Conservation (phyloP, 768 basidiomycete species). For the Hygrocybe coccinea region DNA sequence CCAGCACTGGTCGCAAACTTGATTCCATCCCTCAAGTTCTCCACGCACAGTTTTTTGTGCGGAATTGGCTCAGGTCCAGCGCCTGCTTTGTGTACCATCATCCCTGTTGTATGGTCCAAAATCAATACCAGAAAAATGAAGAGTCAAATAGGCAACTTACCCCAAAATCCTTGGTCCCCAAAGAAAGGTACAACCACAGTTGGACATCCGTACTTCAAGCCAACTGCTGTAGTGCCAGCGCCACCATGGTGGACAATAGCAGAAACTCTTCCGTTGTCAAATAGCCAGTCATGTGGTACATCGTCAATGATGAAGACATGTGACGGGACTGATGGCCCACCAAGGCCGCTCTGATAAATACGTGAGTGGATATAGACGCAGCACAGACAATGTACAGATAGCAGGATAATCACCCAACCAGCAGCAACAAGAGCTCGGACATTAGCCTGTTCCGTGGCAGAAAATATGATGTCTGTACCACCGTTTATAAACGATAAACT, state of each 20-base stretch:
- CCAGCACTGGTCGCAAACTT: slow-evolving; percentile 41
- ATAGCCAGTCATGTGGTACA: slow-evolving; percentile 68
- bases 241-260: slow-evolving; percentile 64
- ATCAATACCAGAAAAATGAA: slow-evolving; percentile 22
- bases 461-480: slow-evolving; percentile 48
- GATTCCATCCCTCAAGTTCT: slow-evolving; percentile 52
- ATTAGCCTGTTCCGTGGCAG: slow-evolving; percentile 50
- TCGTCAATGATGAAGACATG: slow-evolving; percentile 61
- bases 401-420: slow-evolving; percentile 44
- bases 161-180: slow-evolving; percentile 60
- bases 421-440: slow-evolving; percentile 59
- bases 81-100: slow-evolving; percentile 56
- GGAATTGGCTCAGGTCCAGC: slow-evolving; percentile 60
- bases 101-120: slow-evolving; percentile 34
- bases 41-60: slow-evolving; percentile 44
- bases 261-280: slow-evolving; percentile 47
- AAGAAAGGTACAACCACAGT: slow-evolving; percentile 65
- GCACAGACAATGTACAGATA: not conserved
- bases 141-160: slow-evolving; percentile 22
- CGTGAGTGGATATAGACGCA: not conserved
- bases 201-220: slow-evolving; percentile 53
- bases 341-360: slow-evolving; percentile 45
- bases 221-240: slow-evolving; percentile 63
- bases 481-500: not conserved
- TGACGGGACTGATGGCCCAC: slow-evolving; percentile 45